phyloP scores from a whole-genome alignment of 768 basidiomycete species.

The Collybia mongolica region DNA sequence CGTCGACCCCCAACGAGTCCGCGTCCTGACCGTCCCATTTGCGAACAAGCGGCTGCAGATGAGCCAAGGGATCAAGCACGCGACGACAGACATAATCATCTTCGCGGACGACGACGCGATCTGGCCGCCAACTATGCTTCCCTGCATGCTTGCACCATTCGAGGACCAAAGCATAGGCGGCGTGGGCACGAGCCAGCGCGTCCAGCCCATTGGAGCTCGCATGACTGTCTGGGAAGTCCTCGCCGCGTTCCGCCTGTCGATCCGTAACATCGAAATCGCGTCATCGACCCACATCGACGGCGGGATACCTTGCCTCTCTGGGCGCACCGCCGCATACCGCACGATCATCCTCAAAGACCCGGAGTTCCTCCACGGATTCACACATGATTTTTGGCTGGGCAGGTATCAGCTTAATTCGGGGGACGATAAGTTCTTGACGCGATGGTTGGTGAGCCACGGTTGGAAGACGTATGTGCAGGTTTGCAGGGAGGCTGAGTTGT shows the following conservation, averaged over 20 bases:
- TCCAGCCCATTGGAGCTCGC: conserved; percentile 69
- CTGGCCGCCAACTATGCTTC: conserved; percentile 88
- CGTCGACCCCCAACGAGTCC: conserved; percentile 81
- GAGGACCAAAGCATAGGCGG: conserved; percentile 93
- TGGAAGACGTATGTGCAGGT: conserved; percentile 92
- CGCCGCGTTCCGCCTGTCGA: conserved; percentile 88
- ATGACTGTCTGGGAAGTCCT: conserved; percentile 97
- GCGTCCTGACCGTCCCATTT: conserved; percentile 86
- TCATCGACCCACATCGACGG: conserved; percentile 91
- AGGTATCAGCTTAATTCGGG: conserved; percentile 95
- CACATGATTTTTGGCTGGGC: conserved; percentile 89
- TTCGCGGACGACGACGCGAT: conserved; percentile 96
- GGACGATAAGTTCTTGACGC: conserved; percentile 90
- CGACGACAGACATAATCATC: conserved; percentile 89
- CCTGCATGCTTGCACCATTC: conserved; percentile 86
- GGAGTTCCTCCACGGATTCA: conserved; percentile 89
- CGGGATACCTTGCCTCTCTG: conserved; percentile 87
- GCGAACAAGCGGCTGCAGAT: conserved; percentile 95
- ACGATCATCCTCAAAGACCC: conserved; percentile 94
- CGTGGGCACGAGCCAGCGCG: conserved; percentile 88
- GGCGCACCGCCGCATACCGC: conserved; percentile 90
- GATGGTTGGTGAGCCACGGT: conserved; percentile 95
- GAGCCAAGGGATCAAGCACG: conserved; percentile 88
- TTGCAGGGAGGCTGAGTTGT: conserved; percentile 82
- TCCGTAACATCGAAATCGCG: conserved; percentile 94